These are phyloP conservation scores for Pholiota molesta DNA, from an alignment of 768 basidiomycete species.

Conservation along the genomic window DNA sequence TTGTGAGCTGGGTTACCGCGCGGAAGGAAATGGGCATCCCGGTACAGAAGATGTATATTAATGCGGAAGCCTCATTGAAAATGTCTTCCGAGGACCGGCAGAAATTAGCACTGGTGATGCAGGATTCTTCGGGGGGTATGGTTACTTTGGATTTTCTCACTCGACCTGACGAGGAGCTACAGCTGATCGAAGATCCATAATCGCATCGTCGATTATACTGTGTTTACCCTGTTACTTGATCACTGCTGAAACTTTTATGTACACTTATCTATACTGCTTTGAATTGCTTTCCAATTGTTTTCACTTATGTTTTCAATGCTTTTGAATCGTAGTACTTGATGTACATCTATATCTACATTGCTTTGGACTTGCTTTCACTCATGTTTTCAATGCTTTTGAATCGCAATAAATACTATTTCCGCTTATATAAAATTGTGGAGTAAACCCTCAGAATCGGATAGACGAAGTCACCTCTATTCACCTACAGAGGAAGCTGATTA, in stretches of 20 bases:
- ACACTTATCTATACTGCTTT: background rate
- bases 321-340: background rate
- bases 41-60: conserved; percentile 52
- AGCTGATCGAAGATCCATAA: background rate
- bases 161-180: background rate
- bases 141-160: background rate
- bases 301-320: too few relatives aligned
- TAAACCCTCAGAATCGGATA: too few relatives aligned
- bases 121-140: background rate
- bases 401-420: background rate
- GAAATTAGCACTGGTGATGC: background rate
- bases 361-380: background rate
- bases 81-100: background rate
- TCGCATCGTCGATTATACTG: background rate
- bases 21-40: conserved; percentile 46
- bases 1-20: conserved; percentile 38
- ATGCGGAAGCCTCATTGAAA: conserved; percentile 23
- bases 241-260: background rate
- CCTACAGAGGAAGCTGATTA: too few relatives aligned
- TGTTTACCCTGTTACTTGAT: background rate
- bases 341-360: background rate
- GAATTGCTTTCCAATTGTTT: too few relatives aligned
- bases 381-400: background rate
- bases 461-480: background rate
- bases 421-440: too few relatives aligned